These are phyloP conservation scores for Avena insularis DNA, from an alignment of 176 grass and related monocot species.

Conservation along the genomic window DNA sequence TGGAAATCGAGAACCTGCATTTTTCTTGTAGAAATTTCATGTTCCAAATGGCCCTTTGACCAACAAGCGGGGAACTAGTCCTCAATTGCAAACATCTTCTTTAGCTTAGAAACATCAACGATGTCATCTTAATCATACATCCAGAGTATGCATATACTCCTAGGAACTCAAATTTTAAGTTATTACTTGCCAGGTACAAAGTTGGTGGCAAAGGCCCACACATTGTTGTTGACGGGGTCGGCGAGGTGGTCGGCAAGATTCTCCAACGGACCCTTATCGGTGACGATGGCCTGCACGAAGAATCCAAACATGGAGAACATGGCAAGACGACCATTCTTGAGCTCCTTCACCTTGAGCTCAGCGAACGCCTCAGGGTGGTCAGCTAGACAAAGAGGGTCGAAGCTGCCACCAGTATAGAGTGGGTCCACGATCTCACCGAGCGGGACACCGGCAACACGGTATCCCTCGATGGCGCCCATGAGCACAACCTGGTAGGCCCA, in stretches of 20 bases:
- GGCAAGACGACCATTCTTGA: slow-evolving; percentile 84
- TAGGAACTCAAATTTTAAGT: not conserved
- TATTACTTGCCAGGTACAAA: slow-evolving; percentile 77
- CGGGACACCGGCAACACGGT: slow-evolving; percentile 77
- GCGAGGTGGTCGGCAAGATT: slow-evolving; percentile 90
- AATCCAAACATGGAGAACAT: slow-evolving; percentile 97
- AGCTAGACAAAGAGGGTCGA: slow-evolving; percentile 78
- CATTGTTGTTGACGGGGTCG: slow-evolving; percentile 94
- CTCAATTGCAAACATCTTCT: not conserved
- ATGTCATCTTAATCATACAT: not conserved
- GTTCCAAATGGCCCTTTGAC: not conserved
- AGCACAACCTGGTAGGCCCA: slow-evolving; percentile 83
- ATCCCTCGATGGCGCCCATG: slow-evolving; percentile 89
- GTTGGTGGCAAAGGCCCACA: slow-evolving; percentile 93
- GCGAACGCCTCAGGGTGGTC: slow-evolving; percentile 88
- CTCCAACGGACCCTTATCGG: slow-evolving; percentile 84
- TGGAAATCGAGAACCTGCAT: not conserved
- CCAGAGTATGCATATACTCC: not conserved
- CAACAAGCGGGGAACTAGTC: not conserved
- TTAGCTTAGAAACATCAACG: not conserved
- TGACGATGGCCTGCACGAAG: slow-evolving; percentile 94
- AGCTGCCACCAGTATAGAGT: slow-evolving; percentile 82
- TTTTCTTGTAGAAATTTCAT: not conserved
- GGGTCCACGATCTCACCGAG: slow-evolving; percentile 84
- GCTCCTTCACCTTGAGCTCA: slow-evolving; percentile 92